Conservation (phyloP, 2,329 filamentous ascomycete genomes). For the Talaromyces piceae region DNA sequence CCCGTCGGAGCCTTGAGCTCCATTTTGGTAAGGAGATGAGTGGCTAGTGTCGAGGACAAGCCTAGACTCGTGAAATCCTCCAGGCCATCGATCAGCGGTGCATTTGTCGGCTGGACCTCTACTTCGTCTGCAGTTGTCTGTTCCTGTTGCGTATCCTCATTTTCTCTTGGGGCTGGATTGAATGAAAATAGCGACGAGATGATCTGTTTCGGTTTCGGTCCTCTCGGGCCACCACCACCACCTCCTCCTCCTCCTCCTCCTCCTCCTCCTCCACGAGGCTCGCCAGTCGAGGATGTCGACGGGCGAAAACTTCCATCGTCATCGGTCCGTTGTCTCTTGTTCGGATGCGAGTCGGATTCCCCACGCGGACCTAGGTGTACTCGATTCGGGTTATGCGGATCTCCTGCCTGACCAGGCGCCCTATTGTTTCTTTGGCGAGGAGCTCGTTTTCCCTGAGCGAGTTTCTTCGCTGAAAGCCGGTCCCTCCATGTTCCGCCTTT, state of each 20-base stretch:
- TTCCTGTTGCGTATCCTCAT: slow-evolving; percentile 23
- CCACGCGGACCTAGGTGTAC: slow-evolving; percentile 19
- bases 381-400: slow-evolving; percentile 25
- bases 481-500: slow-evolving; percentile 94
- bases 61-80: slow-evolving; percentile 83
- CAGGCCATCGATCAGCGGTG: slow-evolving; percentile 73
- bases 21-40: slow-evolving; percentile 78
- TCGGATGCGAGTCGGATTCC: slow-evolving; percentile 14
- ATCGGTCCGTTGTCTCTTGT: slow-evolving; percentile 36
- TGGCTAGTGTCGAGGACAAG: slow-evolving; percentile 69
- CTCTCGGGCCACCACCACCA: slow-evolving; percentile 3
- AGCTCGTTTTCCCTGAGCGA: slow-evolving; percentile 45
- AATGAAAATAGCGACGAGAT: slow-evolving; percentile 89
- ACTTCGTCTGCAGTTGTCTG: slow-evolving; percentile 29
- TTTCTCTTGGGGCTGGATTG: slow-evolving; percentile 68
- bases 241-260: slow-evolving; percentile 1
- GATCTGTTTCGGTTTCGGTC: slow-evolving; percentile 49
- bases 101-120: slow-evolving; percentile 70
- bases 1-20: slow-evolving; percentile 84
- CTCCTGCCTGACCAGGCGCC: slow-evolving; percentile 9
- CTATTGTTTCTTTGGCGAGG: slow-evolving; percentile 9
- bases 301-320: slow-evolving; percentile 31
- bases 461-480: slow-evolving; percentile 70
- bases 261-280: slow-evolving; percentile 7
- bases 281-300: slow-evolving; percentile 9